Evolutionary conservation across 2,329 filamentous ascomycete genomes (phyloP).

Genomic region (Ciborinia camelliae): DNA sequence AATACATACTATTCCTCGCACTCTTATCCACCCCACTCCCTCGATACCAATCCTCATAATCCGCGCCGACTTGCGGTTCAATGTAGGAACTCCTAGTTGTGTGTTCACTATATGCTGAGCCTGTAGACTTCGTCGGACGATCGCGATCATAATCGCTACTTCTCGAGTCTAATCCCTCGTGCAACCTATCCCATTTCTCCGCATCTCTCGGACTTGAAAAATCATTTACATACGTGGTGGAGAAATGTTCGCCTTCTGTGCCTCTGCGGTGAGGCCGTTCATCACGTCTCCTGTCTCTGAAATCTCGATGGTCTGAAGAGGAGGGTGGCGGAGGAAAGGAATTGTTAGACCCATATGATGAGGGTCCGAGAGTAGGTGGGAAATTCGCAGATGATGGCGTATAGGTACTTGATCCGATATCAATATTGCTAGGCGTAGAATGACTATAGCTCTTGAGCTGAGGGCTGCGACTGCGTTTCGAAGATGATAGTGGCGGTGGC

Average conservation of each 20-base stretch:
- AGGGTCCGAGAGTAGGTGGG: conserved; percentile 24
- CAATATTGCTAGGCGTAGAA: conserved; percentile 32
- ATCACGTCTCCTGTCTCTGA: conserved; percentile 25
- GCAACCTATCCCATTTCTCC: conserved; percentile 34
- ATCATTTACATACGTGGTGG: conserved; percentile 24
- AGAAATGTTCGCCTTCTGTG: conserved; percentile 28
- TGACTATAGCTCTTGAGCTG: conserved; percentile 32
- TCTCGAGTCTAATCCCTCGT: conserved; percentile 19
- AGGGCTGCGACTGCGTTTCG: conserved; percentile 27
- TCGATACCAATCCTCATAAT: conserved; percentile 22
- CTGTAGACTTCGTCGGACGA: conserved; percentile 3
- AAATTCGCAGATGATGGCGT: conserved; percentile 18
- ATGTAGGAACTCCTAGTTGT: conserved; percentile 10
- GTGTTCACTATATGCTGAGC: conserved; percentile 7
- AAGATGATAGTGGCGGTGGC: conserved; percentile 20
- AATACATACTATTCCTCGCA: conserved; percentile 17
- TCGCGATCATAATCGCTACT: conserved; percentile 18
- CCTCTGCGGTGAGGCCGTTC: conserved; percentile 25
- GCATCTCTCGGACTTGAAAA: conserved; percentile 35
- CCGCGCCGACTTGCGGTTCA: conserved; percentile 5
- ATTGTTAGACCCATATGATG: conserved; percentile 26
- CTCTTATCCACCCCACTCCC: conserved; percentile 6
- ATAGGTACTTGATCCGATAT: conserved; percentile 15
- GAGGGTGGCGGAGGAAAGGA: conserved; percentile 33
- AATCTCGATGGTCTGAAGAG: conserved; percentile 23